These are phyloP conservation scores for Flaveria sonorensis DNA, from an alignment of 129 eudicot genomes.

Conservation along the genomic window DNA sequence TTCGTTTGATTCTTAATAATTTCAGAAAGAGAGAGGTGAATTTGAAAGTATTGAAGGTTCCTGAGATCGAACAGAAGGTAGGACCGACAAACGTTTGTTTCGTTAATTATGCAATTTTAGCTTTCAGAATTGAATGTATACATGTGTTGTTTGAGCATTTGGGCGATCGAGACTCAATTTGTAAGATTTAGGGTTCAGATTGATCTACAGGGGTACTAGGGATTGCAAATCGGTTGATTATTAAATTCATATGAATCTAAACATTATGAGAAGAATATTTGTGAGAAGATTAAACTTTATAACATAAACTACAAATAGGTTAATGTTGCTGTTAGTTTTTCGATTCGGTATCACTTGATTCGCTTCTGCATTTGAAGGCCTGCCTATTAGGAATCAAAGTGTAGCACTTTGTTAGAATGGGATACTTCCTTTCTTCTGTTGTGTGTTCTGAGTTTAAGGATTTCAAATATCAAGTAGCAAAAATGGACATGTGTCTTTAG, in stretches of 20 bases:
- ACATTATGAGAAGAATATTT: conserved; percentile 16
- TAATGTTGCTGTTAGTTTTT: conserved; percentile 11
- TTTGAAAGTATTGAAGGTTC: conserved; percentile 98
- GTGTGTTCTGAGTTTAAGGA: neutral
- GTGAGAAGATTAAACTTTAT: conserved; percentile 11
- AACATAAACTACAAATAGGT: neutral
- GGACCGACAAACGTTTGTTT: neutral
- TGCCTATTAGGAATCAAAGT: conserved; percentile 1
- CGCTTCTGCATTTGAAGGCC: neutral
- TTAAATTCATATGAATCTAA: conserved; percentile 1
- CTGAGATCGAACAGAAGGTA: conserved; percentile 99
- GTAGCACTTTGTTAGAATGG: neutral
- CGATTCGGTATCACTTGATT: no score
- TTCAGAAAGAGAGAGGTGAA: conserved; percentile 98
- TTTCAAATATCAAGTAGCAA: neutral
- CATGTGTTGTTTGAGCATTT: conserved; percentile 13
- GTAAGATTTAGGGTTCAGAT: conserved; percentile 21
- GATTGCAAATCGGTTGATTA: conserved; percentile 17
- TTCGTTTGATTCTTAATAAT: conserved; percentile 11
- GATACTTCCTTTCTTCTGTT: no score
- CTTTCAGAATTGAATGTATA: conserved; percentile 16
- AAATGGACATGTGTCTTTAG: conserved; percentile 4
- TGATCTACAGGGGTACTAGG: conserved; percentile 9
- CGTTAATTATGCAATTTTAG: conserved; percentile 18
- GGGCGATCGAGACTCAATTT: conserved; percentile 14